Conservation (phyloP, 108 stramenopile genomes). For the Nitzschia sp. region DNA sequence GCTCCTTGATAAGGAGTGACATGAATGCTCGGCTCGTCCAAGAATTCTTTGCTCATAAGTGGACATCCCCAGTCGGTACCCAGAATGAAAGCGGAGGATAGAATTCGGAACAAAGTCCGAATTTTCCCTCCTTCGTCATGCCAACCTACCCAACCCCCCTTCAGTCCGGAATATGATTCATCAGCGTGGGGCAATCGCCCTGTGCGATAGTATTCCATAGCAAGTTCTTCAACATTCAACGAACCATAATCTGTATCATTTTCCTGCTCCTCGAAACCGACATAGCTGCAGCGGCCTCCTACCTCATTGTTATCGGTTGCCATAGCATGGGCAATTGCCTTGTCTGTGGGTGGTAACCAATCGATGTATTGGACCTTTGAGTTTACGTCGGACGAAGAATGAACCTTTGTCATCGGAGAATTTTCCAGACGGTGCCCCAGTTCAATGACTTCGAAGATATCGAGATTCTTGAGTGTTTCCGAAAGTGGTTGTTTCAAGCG, state of each 20-base stretch:
- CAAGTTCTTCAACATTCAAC: slow-evolving; percentile 83
- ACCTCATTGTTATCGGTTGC: slow-evolving; percentile 23
- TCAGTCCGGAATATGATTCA: neutral
- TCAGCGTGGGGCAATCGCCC: slow-evolving; percentile 52
- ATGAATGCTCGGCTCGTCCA: slow-evolving; percentile 45
- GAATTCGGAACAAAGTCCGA: slow-evolving; percentile 71
- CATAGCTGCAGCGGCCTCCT: slow-evolving; percentile 67
- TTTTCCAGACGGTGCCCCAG: slow-evolving; percentile 57
- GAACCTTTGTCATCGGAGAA: slow-evolving; percentile 1
- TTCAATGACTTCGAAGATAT: slow-evolving; percentile 40
- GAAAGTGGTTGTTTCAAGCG: slow-evolving; percentile 62
- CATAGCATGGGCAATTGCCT: slow-evolving; percentile 67
- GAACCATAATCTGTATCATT: slow-evolving; percentile 28
- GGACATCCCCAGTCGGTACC: slow-evolving; percentile 44
- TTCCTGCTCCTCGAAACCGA: slow-evolving; percentile 66
- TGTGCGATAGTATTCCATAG: slow-evolving; percentile 65
- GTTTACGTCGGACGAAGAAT: neutral
- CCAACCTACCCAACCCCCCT: slow-evolving; percentile 75
- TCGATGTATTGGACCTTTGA: slow-evolving; percentile 48
- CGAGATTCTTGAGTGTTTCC: slow-evolving; percentile 32
- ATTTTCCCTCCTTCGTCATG: slow-evolving; percentile 81
- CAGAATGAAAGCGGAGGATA: slow-evolving; percentile 44
- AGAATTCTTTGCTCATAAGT: neutral
- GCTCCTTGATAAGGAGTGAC: slow-evolving; percentile 79
- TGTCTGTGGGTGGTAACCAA: slow-evolving; percentile 71